Evolutionary conservation across 257 asterid genomes (phyloP).

Genomic region (Scutellaria baicalensis): DNA sequence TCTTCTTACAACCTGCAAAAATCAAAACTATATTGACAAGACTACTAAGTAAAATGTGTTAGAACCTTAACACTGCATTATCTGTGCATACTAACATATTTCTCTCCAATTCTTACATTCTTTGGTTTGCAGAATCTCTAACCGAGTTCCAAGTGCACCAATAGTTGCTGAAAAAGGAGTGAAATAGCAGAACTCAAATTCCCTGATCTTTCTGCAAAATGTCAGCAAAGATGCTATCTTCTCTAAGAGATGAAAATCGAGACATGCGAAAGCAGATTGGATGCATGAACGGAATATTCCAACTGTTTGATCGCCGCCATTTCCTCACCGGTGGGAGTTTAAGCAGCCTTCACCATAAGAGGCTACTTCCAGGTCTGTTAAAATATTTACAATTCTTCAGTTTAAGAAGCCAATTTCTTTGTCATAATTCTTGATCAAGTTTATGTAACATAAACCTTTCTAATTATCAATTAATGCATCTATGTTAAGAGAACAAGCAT

Average conservation of each 20-base stretch:
- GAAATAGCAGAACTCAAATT: neutral
- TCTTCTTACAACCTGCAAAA: neutral
- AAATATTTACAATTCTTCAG: neutral
- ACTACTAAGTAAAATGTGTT: neutral
- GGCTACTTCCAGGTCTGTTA: slow-evolving; percentile 48
- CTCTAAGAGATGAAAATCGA: slow-evolving; percentile 32
- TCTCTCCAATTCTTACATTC: slow-evolving; percentile 18
- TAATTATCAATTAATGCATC: no score
- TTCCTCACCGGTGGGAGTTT: slow-evolving; percentile 39
- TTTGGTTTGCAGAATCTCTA: neutral
- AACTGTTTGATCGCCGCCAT: slow-evolving; percentile 54
- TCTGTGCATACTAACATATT: neutral
- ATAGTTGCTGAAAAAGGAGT: neutral
- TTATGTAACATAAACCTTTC: neutral
- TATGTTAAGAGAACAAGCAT: no score
- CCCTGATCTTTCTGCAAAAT: slow-evolving; percentile 15
- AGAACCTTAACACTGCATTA: neutral
- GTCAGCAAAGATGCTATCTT: slow-evolving; percentile 41
- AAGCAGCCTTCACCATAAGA: slow-evolving; percentile 40
- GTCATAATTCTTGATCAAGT: neutral
- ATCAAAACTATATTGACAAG: neutral
- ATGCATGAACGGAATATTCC: slow-evolving; percentile 74
- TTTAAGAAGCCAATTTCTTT: neutral
- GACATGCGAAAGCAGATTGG: slow-evolving; percentile 58
- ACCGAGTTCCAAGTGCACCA: neutral